Evolutionary conservation across 345 rosid genomes (phyloP), one percentile per base, ranked within the genome.

Genomic region (Citrus sp.): DNA sequence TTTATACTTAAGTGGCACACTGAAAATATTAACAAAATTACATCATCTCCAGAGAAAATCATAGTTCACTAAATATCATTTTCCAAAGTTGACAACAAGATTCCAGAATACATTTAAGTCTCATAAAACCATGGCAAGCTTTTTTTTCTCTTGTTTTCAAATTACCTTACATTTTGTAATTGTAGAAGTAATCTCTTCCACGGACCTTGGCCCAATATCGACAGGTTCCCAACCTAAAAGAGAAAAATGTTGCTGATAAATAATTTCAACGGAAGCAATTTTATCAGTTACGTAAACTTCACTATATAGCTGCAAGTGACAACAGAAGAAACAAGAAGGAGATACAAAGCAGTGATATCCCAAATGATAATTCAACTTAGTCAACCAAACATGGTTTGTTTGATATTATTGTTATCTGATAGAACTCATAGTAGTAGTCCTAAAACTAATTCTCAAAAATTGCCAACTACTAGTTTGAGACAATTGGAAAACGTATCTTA

Each of bases 181-280:
- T 61, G 87, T 70, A 78, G 87, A 78, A 28, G 79, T 72, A 74
- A 91, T 83, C 81, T 87, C 90, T 35, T 90, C 80, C 80, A 87
- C 60, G 66, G 93, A 83, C 38, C 70, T 76, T 54, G 92, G 93
- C 64, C 93, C 95, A 77, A 90, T 78, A 85, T 90, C 95, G 78
- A 90, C 85, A 30, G 92, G 93, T 49, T 70, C 80, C 90, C 89
- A 88, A 83, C 92, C 93, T 91, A 84, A 79, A 79, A 78, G 34
- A 64, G 38, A 77, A 42, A 75, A 70, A 34, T 63, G 46, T 40
- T 46, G 1, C 6, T 2, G 6, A 67, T 60, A 13, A 79, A 73
- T 42, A 67, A 55, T 77, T 40, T 22, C 27, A 74, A 24, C 7
- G 4, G 32, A 63, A 70, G 34, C 60, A 38, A 19, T 34, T 66